Base-by-base conservation (phyloP, 2,329 filamentous ascomycete genomes). In the Aureobasidium sp. region DNA sequence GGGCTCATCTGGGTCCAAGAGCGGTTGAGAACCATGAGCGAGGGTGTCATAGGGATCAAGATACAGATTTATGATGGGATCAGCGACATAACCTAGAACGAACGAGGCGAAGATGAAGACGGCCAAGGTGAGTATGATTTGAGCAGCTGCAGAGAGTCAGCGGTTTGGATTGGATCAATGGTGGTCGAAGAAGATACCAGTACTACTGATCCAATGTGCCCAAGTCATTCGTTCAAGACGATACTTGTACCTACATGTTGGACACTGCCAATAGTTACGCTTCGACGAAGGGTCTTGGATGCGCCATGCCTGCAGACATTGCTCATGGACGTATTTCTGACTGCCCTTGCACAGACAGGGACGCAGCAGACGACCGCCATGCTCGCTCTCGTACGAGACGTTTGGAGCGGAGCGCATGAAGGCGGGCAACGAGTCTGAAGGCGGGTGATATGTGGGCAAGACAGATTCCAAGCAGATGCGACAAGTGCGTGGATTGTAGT, bases 291-390 rank as follows among this genome's bases (percentile, higher is more conserved):
- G 85, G 64, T 89, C 82, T 38, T 87, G 79, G 58, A 84, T 78
- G 60, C 93, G 81, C 89, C 90, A 97, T 10, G 80, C 77, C 63
- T 86, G 81, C 44, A 98, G 76, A 65, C 93, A 98, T 25, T 83
- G 86, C 69, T 96, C 89, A 68, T 98, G 93, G 21, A 97, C 90
- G 70, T 95, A 96, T 71, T 88, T 88, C 61, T 91, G 88, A 34
- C 87, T 88, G 49, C 93, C 93, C 72, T 88, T 94, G 78, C 93
- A 98, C 71, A 85, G 83, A 76, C 93, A 98, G 30, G 93, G 93
- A 51, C 86, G 86, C 61, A 97, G 79, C 24, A 98, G 75, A 47
- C 89, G 84, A 34, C 88, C 88, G 25, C 85, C 78, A 58, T 84
- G 86, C 57, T 86, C 80, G 21, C 88, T 90, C 48, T 84, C 78